A percentile compares a stretch with the other conserved stretches of the same genome.
Conservation (phyloP, 768 basidiomycete species). For the Trametes elegans region DNA sequence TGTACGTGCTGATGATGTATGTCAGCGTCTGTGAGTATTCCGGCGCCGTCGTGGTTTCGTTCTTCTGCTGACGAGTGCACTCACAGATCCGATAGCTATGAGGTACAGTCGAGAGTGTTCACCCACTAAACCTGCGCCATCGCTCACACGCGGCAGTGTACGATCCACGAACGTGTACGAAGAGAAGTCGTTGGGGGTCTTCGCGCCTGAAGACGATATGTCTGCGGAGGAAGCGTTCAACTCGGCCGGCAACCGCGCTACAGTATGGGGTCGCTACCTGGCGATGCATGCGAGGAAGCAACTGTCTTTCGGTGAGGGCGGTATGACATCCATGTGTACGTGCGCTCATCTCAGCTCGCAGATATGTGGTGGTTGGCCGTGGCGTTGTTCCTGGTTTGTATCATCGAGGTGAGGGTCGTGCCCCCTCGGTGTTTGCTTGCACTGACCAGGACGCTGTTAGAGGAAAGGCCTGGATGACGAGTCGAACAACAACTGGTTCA, state of each 20-base stretch:
- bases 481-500: conserved; percentile 67
- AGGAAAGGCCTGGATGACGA: conserved; percentile 55
- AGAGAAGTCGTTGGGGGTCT: conserved; percentile 86
- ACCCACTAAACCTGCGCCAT: neutral
- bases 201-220: conserved; percentile 42
- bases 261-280: conserved; percentile 74
- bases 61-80: conserved; percentile 2
- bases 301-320: conserved; percentile 76
- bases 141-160: conserved; percentile 65
- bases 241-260: conserved; percentile 48
- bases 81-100: conserved; percentile 73
- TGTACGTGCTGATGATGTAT: conserved; percentile 95
- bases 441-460: conserved; percentile 34
- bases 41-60: conserved; percentile 2
- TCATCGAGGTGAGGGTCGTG: conserved; percentile 83
- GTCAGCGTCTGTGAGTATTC: conserved; percentile 68
- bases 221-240: conserved; percentile 40
- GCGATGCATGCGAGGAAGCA: conserved; percentile 83
- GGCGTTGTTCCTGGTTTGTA: conserved; percentile 86
- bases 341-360: conserved; percentile 27
- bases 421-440: neutral
- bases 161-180: conserved; percentile 95
- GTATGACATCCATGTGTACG: neutral
- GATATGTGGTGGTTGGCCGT: conserved; percentile 97
- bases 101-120: conserved; percentile 48